Evolutionary conservation across 2,329 filamentous ascomycete species (phyloP).

Genomic region (Lomentospora prolificans): DNA sequence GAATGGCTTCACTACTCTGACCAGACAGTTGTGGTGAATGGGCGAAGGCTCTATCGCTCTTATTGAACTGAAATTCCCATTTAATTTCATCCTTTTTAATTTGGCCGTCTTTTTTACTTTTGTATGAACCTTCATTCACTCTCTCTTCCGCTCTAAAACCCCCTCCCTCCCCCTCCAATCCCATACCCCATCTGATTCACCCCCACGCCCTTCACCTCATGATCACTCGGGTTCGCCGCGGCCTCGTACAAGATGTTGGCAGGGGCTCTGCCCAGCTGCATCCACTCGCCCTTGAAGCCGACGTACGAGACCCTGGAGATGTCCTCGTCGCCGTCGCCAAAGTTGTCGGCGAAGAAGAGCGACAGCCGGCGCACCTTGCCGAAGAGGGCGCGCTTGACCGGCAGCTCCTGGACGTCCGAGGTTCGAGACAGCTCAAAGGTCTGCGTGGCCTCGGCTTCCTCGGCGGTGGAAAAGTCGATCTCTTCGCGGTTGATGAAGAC

Average conservation of each 20-base stretch:
- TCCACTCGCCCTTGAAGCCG: conserved; percentile 92
- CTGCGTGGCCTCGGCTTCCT: conserved; percentile 62
- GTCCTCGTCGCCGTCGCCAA: conserved; percentile 69
- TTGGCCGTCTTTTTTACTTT: neutral
- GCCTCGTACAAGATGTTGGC: conserved; percentile 86
- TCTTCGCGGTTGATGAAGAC: conserved; percentile 80
- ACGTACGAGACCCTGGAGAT: conserved; percentile 71
- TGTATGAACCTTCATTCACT: neutral
- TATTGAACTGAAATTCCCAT: too few species aligned
- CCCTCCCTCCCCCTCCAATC: conserved; percentile 31
- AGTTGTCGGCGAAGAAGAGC: conserved; percentile 90
- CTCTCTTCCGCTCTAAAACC: conserved; percentile 1
- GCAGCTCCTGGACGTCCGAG: conserved; percentile 74
- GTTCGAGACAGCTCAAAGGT: conserved; percentile 68
- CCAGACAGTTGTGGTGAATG: too few species aligned
- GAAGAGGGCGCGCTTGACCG: conserved; percentile 81
- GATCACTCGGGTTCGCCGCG: conserved; percentile 83
- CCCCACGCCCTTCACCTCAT: conserved; percentile 53
- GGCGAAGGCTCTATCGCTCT: too few species aligned
- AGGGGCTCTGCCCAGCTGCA: conserved; percentile 63
- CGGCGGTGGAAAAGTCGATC: conserved; percentile 72
- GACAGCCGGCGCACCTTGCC: conserved; percentile 72
- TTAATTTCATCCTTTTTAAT: too few species aligned
- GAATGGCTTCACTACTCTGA: neutral
- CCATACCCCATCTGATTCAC: conserved; percentile 45